Evolutionary conservation across 169 alveolate species (phyloP).

Genomic region (Plasmodium gonderi): DNA sequence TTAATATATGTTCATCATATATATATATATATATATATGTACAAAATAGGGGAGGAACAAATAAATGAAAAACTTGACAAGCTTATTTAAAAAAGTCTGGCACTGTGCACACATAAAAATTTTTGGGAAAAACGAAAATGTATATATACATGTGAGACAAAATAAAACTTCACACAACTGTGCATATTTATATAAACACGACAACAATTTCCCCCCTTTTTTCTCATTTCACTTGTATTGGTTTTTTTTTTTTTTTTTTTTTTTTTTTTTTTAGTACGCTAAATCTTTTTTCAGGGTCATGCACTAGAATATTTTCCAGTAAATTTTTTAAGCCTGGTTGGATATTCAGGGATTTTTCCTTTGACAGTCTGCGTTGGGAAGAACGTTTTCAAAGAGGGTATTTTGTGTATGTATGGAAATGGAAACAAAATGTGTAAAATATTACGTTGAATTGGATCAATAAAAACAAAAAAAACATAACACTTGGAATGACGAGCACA

Average conservation of each 20-base stretch:
- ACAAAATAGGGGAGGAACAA: too few species aligned
- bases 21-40: background rate
- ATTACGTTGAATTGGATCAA: too few species aligned
- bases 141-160: background rate
- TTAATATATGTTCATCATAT: background rate
- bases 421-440: too few species aligned
- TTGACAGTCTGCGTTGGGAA: conserved; percentile 24
- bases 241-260: background rate
- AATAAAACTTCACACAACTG: background rate
- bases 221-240: background rate
- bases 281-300: conserved; percentile 73
- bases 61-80: too few species aligned
- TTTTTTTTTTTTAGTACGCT: conserved; percentile 20
- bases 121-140: too few species aligned
- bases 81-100: too few species aligned
- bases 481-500: background rate
- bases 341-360: conserved; percentile 50
- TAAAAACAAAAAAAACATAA: background rate
- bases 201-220: background rate
- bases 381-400: too few species aligned
- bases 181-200: background rate
- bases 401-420: too few species aligned
- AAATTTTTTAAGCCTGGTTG: conserved; percentile 70
- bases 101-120: too few species aligned
- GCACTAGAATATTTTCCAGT: conserved; percentile 60